These are phyloP conservation scores for Lactarius indigo DNA, from an alignment of 768 basidiomycete genomes.

Conservation along the genomic window DNA sequence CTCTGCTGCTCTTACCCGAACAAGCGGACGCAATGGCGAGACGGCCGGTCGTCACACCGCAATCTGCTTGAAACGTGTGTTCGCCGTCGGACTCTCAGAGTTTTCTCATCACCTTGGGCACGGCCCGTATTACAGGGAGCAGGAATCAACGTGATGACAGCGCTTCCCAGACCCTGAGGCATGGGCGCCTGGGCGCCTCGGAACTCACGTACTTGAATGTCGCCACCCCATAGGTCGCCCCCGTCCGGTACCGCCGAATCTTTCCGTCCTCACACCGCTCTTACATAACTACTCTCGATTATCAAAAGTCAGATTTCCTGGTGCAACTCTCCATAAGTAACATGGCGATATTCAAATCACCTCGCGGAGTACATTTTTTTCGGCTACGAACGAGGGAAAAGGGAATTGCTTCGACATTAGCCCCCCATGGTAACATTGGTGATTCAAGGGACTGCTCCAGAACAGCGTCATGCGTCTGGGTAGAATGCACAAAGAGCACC, in stretches of 20 bases:
- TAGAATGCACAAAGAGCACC: constrained; percentile 20
- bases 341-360: constrained; percentile 12
- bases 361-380: constrained; percentile 18
- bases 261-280: constrained; percentile 11
- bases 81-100: neutral
- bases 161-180: constrained; percentile 3
- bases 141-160: neutral
- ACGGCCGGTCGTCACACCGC: neutral
- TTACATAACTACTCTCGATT: constrained; percentile 20
- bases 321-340: constrained; percentile 8
- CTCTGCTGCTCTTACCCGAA: constrained; percentile 16
- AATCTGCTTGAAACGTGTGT: constrained; percentile 12
- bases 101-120: constrained; percentile 13
- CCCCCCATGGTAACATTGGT: constrained; percentile 12
- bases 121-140: constrained; percentile 6
- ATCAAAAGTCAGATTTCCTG: constrained; percentile 7
- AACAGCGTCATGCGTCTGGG: constrained; percentile 16
- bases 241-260: constrained; percentile 12
- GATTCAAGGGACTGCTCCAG: constrained; percentile 18
- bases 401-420: constrained; percentile 12
- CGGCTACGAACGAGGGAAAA: constrained; percentile 17
- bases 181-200: constrained; percentile 8
- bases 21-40: constrained; percentile 3
- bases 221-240: constrained; percentile 12
- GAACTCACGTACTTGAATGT: constrained; percentile 1